phyloP scores from a whole-genome alignment of 345 rosid genomes.

The Eucalyptus albens region DNA sequence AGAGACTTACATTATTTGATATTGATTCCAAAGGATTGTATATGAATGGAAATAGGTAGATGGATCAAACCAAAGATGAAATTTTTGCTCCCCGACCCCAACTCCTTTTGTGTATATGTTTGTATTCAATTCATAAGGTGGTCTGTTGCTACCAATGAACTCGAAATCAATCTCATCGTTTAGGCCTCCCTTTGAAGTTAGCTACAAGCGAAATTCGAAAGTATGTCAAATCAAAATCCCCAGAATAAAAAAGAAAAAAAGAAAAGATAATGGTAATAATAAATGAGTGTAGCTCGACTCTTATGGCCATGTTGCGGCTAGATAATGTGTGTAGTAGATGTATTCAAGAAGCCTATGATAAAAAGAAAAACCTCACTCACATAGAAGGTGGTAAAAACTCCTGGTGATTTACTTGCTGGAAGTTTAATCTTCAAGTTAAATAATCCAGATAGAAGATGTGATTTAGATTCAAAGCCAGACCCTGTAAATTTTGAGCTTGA shows the following conservation, averaged over 20 bases:
- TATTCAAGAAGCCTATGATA: neutral
- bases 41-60: conserved; percentile 2
- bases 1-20: neutral
- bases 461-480: neutral
- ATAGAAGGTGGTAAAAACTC: neutral
- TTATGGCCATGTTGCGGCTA: neutral
- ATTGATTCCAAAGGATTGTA: neutral
- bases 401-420: neutral
- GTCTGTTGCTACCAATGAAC: conserved; percentile 1
- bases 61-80: conserved; percentile 10
- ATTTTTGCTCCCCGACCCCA: neutral
- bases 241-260: neutral
- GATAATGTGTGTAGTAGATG: neutral
- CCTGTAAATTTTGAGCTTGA: neutral
- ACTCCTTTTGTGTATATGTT: neutral
- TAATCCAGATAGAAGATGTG: neutral
- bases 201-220: neutral
- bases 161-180: conserved; percentile 6
- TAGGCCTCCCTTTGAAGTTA: neutral
- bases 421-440: neutral
- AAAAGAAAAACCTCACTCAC: neutral
- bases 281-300: neutral
- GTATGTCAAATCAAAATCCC: neutral
- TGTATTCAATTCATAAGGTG: neutral
- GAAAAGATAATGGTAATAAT: neutral